These are phyloP conservation scores for Xylariaceae sp. DNA, from an alignment of 2,329 filamentous ascomycete genomes.

Conservation along the genomic window DNA sequence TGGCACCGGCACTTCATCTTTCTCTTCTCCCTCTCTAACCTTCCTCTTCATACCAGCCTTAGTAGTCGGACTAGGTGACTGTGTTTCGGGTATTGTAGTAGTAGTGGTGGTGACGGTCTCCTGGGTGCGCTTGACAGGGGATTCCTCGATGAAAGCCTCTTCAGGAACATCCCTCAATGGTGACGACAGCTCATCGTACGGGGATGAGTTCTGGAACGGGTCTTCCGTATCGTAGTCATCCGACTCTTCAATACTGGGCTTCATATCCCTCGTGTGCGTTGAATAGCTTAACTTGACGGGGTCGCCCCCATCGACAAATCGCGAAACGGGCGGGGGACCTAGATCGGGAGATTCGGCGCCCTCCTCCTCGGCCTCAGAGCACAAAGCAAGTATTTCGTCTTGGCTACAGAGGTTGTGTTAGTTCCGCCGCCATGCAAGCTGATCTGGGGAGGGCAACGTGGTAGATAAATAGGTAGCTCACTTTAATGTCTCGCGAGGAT, in stretches of 20 bases:
- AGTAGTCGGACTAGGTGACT: conserved; percentile 23
- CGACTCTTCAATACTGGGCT: conserved; percentile 12
- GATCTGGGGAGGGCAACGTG: not conserved
- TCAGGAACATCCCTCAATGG: conserved; percentile 2
- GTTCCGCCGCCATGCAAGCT: conserved; percentile 7
- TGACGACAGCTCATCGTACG: not conserved
- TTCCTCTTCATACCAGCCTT: conserved; percentile 56
- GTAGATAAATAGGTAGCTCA: conserved; percentile 30
- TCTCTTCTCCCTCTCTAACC: conserved; percentile 50
- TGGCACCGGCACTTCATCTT: conserved; percentile 33
- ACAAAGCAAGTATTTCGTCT: conserved; percentile 58
- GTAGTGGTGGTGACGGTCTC: not conserved
- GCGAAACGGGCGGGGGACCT: conserved; percentile 56
- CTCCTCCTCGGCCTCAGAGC: conserved; percentile 43
- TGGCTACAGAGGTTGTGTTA: conserved; percentile 38
- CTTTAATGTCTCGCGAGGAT: conserved; percentile 63
- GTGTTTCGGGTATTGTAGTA: conserved; percentile 12
- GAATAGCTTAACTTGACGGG: conserved; percentile 50
- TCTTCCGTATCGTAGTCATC: conserved; percentile 9
- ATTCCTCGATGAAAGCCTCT: not conserved
- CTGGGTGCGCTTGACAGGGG: conserved; percentile 1
- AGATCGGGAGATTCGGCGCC: conserved; percentile 62
- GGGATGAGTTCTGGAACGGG: not conserved
- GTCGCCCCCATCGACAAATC: conserved; percentile 50
- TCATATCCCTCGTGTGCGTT: conserved; percentile 19